Conservation (phyloP, 2,329 filamentous ascomycete species). For the Colletotrichum sp. region DNA sequence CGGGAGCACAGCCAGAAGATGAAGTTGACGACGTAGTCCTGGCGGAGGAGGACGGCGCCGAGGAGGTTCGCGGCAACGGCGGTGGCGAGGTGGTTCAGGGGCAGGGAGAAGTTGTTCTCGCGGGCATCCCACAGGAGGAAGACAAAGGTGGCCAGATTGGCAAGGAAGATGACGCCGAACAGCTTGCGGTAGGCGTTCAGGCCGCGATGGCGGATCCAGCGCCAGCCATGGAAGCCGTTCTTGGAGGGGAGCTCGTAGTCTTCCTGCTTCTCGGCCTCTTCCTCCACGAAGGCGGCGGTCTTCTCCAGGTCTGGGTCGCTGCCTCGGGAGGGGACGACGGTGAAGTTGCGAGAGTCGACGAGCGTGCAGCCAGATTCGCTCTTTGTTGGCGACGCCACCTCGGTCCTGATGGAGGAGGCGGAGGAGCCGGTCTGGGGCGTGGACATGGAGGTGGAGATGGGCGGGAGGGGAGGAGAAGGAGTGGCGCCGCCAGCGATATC, state of each 20-base stretch:
- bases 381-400: not conserved
- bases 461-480: not conserved
- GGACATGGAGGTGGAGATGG: not conserved
- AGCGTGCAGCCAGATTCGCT: conserved; percentile 14
- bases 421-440: not conserved
- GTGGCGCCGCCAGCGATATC: conserved; percentile 28
- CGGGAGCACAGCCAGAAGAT: conserved; percentile 53
- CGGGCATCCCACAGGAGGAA: conserved; percentile 38
- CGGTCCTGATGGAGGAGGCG: conserved; percentile 10
- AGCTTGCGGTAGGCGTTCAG: conserved; percentile 62
- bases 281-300: conserved; percentile 3
- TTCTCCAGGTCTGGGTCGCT: conserved; percentile 18
- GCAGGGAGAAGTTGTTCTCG: conserved; percentile 27
- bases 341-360: conserved; percentile 9
- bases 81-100: conserved; percentile 42
- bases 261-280: conserved; percentile 1
- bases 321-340: not conserved
- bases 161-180: conserved; percentile 56
- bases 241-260: conserved; percentile 45
- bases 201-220: conserved; percentile 47
- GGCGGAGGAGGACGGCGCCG: conserved; percentile 54
- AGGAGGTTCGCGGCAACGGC: conserved; percentile 55
- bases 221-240: conserved; percentile 40
- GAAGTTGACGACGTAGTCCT: conserved; percentile 58
- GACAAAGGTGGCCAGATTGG: conserved; percentile 54